These are phyloP conservation scores for Trichophyton simii DNA, from an alignment of 2,329 filamentous ascomycete species.

Conservation along the genomic window DNA sequence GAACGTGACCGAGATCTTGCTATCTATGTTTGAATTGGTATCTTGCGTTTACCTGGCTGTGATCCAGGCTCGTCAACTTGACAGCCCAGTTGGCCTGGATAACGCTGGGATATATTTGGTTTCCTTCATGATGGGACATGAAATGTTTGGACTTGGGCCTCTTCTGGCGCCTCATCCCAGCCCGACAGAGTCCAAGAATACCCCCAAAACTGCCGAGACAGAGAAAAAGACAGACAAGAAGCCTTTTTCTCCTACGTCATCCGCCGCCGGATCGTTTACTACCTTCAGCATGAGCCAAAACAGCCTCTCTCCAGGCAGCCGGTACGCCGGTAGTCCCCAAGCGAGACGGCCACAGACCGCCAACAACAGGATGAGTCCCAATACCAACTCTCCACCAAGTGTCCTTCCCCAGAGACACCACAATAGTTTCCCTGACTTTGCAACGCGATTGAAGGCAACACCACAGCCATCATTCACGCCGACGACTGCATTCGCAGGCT, in stretches of 20 bases:
- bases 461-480: slow-evolving; percentile 5
- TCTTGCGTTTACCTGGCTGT: slow-evolving; percentile 28
- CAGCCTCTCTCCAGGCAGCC: neutral
- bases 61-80: slow-evolving; percentile 21
- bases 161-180: slow-evolving; percentile 8
- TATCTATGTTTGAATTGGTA: slow-evolving; percentile 27
- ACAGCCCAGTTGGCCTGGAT: slow-evolving; percentile 26
- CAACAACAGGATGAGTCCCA: neutral
- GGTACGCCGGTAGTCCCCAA: neutral
- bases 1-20: slow-evolving; percentile 29
- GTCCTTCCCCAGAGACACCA: neutral
- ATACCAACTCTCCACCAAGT: neutral
- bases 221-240: neutral
- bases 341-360: neutral
- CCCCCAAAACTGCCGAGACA: neutral
- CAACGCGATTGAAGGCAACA: slow-evolving; percentile 3
- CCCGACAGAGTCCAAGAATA: neutral
- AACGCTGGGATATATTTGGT: slow-evolving; percentile 28
- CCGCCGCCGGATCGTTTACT: neutral
- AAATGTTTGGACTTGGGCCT: slow-evolving; percentile 23
- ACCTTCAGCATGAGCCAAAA: neutral
- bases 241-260: neutral
- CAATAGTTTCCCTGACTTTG: slow-evolving; percentile 1
- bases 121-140: slow-evolving; percentile 29
- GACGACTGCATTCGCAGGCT: neutral